A percentile compares a stretch with the other conserved stretches of the same genome.
Evolutionary conservation across 2,329 filamentous ascomycete species (phyloP).

Genomic region (Ophiocordyceps australis): DNA sequence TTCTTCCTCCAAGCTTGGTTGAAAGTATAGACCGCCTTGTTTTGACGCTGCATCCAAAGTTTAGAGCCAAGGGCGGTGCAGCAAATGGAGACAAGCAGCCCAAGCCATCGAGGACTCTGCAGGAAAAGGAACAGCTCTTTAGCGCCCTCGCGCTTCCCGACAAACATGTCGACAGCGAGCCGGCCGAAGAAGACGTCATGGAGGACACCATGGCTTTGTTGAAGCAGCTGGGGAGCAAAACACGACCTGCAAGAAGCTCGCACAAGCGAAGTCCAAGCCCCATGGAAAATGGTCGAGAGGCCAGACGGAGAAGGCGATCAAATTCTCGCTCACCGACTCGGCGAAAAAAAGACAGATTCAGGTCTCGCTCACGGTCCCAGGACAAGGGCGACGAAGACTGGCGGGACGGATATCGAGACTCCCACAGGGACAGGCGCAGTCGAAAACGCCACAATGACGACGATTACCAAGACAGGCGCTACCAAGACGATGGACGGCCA

Average conservation of each 20-base stretch:
- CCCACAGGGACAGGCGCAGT: conserved; percentile 14
- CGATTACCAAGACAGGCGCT: conserved; percentile 28
- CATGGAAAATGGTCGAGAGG: conserved; percentile 23
- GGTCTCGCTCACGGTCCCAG: conserved; percentile 19
- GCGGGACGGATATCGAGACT: conserved; percentile 14
- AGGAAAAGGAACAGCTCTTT: conserved; percentile 76
- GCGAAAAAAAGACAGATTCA: conserved; percentile 13
- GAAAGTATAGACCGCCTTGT: conserved; percentile 86
- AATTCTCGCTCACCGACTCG: conserved; percentile 23
- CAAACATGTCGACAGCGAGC: conserved; percentile 32
- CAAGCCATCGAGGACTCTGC: conserved; percentile 24
- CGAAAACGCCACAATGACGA: conserved; percentile 21
- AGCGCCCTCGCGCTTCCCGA: conserved; percentile 79
- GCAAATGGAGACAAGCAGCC: conserved; percentile 20
- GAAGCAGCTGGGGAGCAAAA: conserved; percentile 65
- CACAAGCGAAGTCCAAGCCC: conserved; percentile 44
- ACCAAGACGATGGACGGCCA: conserved; percentile 47
- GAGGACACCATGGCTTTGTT: conserved; percentile 87
- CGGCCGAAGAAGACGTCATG: conserved; percentile 42
- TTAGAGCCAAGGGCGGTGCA: conserved; percentile 39
- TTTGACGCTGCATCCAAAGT: conserved; percentile 76
- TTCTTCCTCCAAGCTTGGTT: conserved; percentile 69
- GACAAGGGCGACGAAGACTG: conserved; percentile 26
- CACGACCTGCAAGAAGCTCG: conserved; percentile 26
- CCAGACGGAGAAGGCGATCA: conserved; percentile 20